Conservation (phyloP, 1,139 yeast species). For the Saccharomycopsis phalli region DNA sequence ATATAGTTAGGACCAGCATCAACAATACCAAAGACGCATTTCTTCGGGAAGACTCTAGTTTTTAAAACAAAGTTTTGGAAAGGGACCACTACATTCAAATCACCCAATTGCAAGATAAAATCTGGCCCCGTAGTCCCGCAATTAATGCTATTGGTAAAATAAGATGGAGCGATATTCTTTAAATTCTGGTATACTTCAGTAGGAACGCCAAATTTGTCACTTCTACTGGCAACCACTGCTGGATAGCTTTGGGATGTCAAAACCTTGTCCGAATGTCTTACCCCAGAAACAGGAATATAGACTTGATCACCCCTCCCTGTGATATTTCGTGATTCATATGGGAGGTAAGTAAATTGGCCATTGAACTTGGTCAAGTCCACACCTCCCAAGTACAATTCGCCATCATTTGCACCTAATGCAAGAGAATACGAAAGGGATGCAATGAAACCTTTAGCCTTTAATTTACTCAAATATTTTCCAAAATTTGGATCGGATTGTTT, state of each 20-base stretch:
- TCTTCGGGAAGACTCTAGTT: no score
- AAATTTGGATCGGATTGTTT: neutral
- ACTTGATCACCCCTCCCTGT: neutral
- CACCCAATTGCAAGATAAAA: neutral
- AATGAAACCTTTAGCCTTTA: neutral
- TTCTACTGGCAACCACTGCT: neutral
- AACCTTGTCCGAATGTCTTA: neutral
- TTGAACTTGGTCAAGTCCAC: neutral
- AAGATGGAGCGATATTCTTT: neutral
- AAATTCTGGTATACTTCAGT: conserved; percentile 1
- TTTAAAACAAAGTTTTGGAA: neutral
- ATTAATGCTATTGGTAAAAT: neutral
- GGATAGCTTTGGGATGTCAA: neutral
- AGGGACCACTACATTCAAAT: neutral
- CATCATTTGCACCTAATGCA: neutral
- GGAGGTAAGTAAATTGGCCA: neutral
- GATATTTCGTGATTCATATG: neutral
- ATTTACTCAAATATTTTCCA: neutral
- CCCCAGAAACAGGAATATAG: neutral
- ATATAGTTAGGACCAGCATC: neutral
- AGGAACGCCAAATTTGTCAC: neutral
- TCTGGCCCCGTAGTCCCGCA: conserved; percentile 4
- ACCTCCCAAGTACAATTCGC: neutral
- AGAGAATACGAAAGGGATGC: neutral
- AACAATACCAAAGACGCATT: neutral